Evolutionary conservation across 1,284 basidiomycete species (phyloP), one percentile per base, ranked within the genome.

Genomic region (Porodaedalea pini): DNA sequence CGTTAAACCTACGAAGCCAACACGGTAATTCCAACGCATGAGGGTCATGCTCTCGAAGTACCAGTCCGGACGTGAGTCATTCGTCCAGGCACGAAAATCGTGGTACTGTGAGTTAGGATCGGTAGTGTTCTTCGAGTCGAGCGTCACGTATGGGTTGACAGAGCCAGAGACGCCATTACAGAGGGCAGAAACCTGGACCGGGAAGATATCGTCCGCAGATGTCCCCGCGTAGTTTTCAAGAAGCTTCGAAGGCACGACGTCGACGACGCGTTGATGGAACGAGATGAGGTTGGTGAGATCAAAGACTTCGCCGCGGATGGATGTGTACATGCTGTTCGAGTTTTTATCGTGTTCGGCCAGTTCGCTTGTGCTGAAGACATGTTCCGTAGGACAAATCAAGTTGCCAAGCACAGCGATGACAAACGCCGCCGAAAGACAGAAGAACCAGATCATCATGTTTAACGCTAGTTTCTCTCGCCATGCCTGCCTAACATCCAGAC

Each of bases 391-490:
- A 69, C 97, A 99, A 73, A 99, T 98, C 60, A 98, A 70, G 57
- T 82, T 75, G 29, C 93, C 94, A 32, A 99, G 79, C 48, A 96
- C 74, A 8, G 91, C 92, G 66, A 99, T 96, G 67, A 99, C 89
- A 71, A 99, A 99, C 57, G 96, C 80, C 2, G 94, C 88, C 65
- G 84, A 86, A 21, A 73, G 86, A 67, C 94, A 98, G 53, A 92
- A 78, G 68, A 98, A 88, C 95, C 95, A 98, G 67, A 99, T 98
- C 73, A 98, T 80, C 61, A 97, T 73, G 74, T 99, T 98, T 71
- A 98, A 84, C 2, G 95, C 92, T 1, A 99, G 79, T 75, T 98
- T 99, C 74, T 99, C 96, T 64, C 95, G 78, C 96, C 95, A 98
- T 0, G 96, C 96, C 73, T 98, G 94, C 43, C 90, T 86, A 40